Conservation (phyloP, 2,329 filamentous ascomycete species). For the Zymoseptoria tritici region DNA sequence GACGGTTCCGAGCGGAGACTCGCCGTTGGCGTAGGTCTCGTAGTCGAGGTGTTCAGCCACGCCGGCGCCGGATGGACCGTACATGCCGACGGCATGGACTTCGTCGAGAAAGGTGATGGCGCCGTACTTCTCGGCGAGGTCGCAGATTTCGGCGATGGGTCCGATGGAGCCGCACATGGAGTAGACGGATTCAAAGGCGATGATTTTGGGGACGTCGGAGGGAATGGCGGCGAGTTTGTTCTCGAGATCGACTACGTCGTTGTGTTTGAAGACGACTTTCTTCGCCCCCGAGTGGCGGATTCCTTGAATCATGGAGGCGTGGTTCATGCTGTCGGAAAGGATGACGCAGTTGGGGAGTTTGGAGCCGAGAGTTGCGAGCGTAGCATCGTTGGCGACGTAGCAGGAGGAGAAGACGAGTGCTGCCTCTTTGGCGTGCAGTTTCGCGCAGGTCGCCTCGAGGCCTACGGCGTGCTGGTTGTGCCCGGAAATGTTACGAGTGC, state of each 20-base stretch:
- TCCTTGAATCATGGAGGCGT: slow-evolving; percentile 98
- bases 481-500: slow-evolving; percentile 94
- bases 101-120: slow-evolving; percentile 97
- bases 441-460: slow-evolving; percentile 73
- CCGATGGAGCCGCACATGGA: slow-evolving; percentile 98
- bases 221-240: slow-evolving; percentile 84
- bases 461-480: slow-evolving; percentile 91
- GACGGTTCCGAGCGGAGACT: slow-evolving; percentile 69
- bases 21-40: slow-evolving; percentile 72
- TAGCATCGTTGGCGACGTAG: slow-evolving; percentile 97
- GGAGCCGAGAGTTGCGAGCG: slow-evolving; percentile 89
- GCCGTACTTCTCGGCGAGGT: slow-evolving; percentile 94
- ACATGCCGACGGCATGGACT: slow-evolving; percentile 99
- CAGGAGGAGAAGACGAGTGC: slow-evolving; percentile 95
- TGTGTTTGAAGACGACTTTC: slow-evolving; percentile 99
- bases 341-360: slow-evolving; percentile 96
- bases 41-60: slow-evolving; percentile 97
- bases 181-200: slow-evolving; percentile 97
- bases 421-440: slow-evolving; percentile 83
- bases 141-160: slow-evolving; percentile 91
- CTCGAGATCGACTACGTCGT: slow-evolving; percentile 88
- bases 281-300: slow-evolving; percentile 95
- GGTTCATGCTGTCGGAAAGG: slow-evolving; percentile 93
- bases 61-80: slow-evolving; percentile 88
- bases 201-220: slow-evolving; percentile 84